These are phyloP conservation scores for Echinosophora koreensis DNA, from an alignment of 306 rosid genomes.

Conservation along the genomic window DNA sequence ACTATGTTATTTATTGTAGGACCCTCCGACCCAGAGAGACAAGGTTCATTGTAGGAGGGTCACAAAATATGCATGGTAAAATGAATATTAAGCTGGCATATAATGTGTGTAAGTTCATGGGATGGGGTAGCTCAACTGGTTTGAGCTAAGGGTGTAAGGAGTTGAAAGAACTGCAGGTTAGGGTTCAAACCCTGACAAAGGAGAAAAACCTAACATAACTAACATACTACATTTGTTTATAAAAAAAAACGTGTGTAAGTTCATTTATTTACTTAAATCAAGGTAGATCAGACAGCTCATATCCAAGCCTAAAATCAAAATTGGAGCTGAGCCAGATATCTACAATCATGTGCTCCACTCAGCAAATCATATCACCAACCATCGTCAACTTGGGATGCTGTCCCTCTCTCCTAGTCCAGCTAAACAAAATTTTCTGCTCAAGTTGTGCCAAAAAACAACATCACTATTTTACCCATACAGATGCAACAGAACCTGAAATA, in stretches of 20 bases:
- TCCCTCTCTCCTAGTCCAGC: slow-evolving; percentile 39
- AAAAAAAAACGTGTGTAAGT: background rate
- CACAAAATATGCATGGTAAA: too few relatives aligned
- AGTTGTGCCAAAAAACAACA: slow-evolving; percentile 32
- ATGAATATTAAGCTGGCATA: too few relatives aligned
- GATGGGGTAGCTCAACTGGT: too few relatives aligned
- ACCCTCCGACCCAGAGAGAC: too few relatives aligned
- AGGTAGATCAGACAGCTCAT: slow-evolving; percentile 47
- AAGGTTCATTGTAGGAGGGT: too few relatives aligned
- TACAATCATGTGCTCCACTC: slow-evolving; percentile 50
- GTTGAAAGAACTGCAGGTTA: too few relatives aligned
- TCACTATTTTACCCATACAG: slow-evolving; percentile 30
- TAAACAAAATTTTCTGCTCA: slow-evolving; percentile 30
- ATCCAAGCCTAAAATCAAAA: slow-evolving; percentile 41
- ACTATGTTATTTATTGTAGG: too few relatives aligned
- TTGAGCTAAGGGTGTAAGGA: too few relatives aligned
- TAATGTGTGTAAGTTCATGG: too few relatives aligned
- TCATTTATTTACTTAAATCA: background rate
- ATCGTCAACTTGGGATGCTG: slow-evolving; percentile 39
- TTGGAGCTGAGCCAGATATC: slow-evolving; percentile 35
- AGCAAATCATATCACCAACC: slow-evolving; percentile 50
- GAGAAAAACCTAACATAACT: too few relatives aligned
- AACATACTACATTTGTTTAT: too few relatives aligned
- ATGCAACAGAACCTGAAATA: slow-evolving; percentile 36
- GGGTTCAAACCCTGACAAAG: too few relatives aligned